phyloP scores from a whole-genome alignment of 2,329 filamentous ascomycete genomes.

The Scleromitrula shiraiana region DNA sequence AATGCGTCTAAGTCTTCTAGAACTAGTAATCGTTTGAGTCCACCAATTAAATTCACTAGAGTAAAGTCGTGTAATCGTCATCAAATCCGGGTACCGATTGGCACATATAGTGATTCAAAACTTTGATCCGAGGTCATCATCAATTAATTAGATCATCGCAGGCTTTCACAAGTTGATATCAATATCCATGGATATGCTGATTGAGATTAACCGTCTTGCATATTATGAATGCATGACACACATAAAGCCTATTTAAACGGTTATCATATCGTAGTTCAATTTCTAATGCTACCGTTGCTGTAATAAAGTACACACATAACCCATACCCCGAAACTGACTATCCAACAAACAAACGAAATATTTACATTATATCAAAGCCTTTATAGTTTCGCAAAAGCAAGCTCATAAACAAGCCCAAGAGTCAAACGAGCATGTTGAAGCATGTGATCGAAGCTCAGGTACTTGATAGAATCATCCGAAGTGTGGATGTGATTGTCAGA shows the following conservation, averaged over 20 bases:
- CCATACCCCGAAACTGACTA: not conserved
- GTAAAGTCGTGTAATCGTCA: not conserved
- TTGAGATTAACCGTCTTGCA: no score
- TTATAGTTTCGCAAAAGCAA: constrained; percentile 58
- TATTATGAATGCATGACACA: not conserved
- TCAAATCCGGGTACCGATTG: not conserved
- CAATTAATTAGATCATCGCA: no score
- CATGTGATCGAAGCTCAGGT: constrained; percentile 81
- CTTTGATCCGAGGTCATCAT: no score
- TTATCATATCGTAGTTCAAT: no score
- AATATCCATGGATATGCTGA: no score
- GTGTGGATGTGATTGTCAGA: constrained; percentile 63
- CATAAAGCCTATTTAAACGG: not conserved
- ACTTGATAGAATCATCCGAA: constrained; percentile 62
- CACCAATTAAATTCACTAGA: not conserved
- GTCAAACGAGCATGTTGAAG: constrained; percentile 82
- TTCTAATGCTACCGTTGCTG: not conserved
- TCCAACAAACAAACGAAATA: not conserved
- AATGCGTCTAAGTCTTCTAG: no score
- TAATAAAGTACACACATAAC: not conserved
- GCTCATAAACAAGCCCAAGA: constrained; percentile 73
- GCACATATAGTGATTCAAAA: not conserved
- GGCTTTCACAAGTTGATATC: no score
- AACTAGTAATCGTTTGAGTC: not conserved
- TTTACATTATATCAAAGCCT: not conserved